A percentile compares a stretch with the other conserved stretches of the same genome.
phyloP scores from a whole-genome alignment of 371 early-diverging fungal genomes.

The Mortierella polycephala region DNA sequence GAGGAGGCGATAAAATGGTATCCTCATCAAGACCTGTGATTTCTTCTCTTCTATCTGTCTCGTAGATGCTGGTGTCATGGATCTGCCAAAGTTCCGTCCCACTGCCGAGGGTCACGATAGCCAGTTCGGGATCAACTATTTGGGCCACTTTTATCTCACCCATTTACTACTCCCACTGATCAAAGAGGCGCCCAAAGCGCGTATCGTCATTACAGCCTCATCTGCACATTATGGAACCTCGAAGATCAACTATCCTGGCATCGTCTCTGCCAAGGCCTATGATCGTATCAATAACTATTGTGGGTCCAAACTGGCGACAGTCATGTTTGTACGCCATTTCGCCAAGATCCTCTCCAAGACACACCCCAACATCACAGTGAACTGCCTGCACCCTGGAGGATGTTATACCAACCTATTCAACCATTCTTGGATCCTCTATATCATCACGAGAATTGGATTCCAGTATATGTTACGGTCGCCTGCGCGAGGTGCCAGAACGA shows the following conservation, averaged over 20 bases:
- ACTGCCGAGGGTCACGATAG: constrained; percentile 48
- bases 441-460: constrained; percentile 40
- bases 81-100: constrained; percentile 39
- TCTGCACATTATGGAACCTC: constrained; percentile 46
- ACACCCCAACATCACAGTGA: constrained; percentile 43
- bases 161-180: constrained; percentile 36
- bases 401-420: constrained; percentile 37
- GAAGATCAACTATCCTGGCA: constrained; percentile 44
- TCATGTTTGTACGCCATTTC: constrained; percentile 27
- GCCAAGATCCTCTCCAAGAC: constrained; percentile 20
- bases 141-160: constrained; percentile 45
- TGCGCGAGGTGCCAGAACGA: constrained; percentile 33
- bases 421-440: constrained; percentile 29
- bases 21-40: background rate
- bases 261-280: constrained; percentile 40
- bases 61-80: constrained; percentile 52
- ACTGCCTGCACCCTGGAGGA: constrained; percentile 41
- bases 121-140: constrained; percentile 51
- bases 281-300: constrained; percentile 48
- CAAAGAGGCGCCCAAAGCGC: constrained; percentile 43
- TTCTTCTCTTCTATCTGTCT: background rate
- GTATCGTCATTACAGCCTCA: constrained; percentile 49
- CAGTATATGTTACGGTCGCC: constrained; percentile 29
- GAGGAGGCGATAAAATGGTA: no score
- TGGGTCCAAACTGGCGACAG: constrained; percentile 47